Evolutionary conservation across 2,329 filamentous ascomycete genomes (phyloP).

Genomic region (Pseudogymnoascus sp.): DNA sequence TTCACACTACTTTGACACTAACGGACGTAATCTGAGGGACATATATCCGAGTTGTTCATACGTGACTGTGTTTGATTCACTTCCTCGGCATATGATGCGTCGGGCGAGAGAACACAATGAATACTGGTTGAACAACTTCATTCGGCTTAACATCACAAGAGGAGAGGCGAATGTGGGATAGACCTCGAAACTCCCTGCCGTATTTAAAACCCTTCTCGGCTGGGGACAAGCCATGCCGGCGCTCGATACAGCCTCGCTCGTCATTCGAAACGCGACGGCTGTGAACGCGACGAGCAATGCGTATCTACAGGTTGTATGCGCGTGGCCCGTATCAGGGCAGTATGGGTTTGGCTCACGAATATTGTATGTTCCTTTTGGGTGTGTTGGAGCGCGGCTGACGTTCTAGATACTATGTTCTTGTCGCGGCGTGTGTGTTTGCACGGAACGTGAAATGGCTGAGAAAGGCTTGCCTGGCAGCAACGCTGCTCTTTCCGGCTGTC

Average conservation of each 20-base stretch:
- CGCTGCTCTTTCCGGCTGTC: constrained; percentile 54
- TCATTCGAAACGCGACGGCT: constrained; percentile 15
- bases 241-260: constrained; percentile 27
- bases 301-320: constrained; percentile 42
- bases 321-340: constrained; percentile 49
- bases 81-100: not conserved
- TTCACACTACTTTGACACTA: not conserved
- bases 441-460: constrained; percentile 54
- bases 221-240: constrained; percentile 28
- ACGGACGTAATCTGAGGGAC: not conserved
- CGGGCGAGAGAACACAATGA: not conserved
- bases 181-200: not conserved
- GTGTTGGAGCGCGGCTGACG: not conserved
- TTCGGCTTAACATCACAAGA: not conserved
- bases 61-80: not conserved
- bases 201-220: not conserved
- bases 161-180: not conserved
- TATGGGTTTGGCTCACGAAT: constrained; percentile 48
- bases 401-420: constrained; percentile 53
- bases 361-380: constrained; percentile 33
- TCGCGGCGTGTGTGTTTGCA: constrained; percentile 56
- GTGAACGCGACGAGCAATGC: constrained; percentile 20
- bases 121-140: not conserved
- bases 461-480: constrained; percentile 56
- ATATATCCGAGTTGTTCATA: not conserved